These are phyloP conservation scores for Chytriomyces sp. DNA, from an alignment of 192 early-diverging fungal species.

Conservation along the genomic window DNA sequence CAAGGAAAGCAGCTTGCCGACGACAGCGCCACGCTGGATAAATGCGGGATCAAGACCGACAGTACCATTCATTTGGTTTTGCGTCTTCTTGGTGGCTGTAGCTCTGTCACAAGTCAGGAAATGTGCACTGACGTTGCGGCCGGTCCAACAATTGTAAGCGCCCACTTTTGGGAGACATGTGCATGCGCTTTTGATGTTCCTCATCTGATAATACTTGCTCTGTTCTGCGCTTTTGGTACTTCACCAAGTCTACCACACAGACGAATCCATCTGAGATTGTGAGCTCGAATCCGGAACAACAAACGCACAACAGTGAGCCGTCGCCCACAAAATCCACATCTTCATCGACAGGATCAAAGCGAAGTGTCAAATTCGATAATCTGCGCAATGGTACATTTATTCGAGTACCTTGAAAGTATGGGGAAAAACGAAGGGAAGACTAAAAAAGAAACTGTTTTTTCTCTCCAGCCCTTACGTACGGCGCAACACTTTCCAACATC, in stretches of 20 bases:
- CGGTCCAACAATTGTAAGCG: not conserved
- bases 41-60: constrained; percentile 99
- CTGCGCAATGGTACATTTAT: not conserved
- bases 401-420: not conserved
- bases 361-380: not conserved
- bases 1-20: constrained; percentile 99
- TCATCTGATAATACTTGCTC: not conserved
- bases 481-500: not conserved
- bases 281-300: not conserved
- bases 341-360: not conserved
- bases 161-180: not conserved
- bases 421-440: not conserved
- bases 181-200: not conserved
- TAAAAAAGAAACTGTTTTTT: too few relatives aligned
- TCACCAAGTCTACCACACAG: not conserved
- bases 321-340: not conserved
- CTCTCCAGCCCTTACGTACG: not conserved
- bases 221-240: not conserved
- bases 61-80: constrained; percentile 97
- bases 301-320: not conserved
- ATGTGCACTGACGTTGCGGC: not conserved
- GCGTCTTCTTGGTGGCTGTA: constrained; percentile 90
- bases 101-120: too few relatives aligned
- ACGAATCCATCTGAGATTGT: not conserved
- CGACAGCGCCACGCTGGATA: constrained; percentile 84